These are phyloP conservation scores for Hypoxylon rubiginosum DNA, from an alignment of 2,329 filamentous ascomycete genomes.

Conservation along the genomic window DNA sequence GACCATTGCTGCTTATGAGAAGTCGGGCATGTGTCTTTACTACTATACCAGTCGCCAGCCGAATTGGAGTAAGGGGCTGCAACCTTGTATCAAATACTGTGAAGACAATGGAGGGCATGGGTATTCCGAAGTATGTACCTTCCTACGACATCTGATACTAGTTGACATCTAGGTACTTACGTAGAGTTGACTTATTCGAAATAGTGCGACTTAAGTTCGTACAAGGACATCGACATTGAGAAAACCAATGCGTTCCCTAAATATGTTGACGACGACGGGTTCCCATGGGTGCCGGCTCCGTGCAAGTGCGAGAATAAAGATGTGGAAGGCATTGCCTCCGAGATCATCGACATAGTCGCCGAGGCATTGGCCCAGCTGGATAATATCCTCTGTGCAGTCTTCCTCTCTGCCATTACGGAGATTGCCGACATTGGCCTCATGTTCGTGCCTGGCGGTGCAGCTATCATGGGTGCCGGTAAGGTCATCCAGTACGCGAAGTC, in stretches of 20 bases:
- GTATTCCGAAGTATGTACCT: conserved; percentile 9
- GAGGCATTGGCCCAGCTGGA: not conserved
- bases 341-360: too few relatives aligned
- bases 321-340: conserved; percentile 1
- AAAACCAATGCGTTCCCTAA: too few relatives aligned
- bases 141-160: too few relatives aligned
- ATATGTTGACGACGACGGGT: too few relatives aligned
- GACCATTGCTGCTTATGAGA: conserved; percentile 6
- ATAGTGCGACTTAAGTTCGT: too few relatives aligned
- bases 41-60: conserved; percentile 3
- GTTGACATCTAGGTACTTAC: too few relatives aligned
- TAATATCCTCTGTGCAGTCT: conserved; percentile 18
- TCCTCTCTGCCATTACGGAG: conserved; percentile 12
- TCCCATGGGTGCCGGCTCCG: conserved; percentile 8
- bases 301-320: too few relatives aligned
- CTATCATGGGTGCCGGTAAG: conserved; percentile 14
- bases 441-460: conserved; percentile 16
- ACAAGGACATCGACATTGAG: too few relatives aligned
- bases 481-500: conserved; percentile 23
- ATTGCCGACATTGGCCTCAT: conserved; percentile 11
- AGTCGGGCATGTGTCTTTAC: conserved; percentile 4
- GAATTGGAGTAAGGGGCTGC: conserved; percentile 11
- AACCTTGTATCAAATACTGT: conserved; percentile 12
- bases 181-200: too few relatives aligned
- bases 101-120: conserved; percentile 10